A percentile compares a stretch with the other conserved stretches of the same genome.
Conservation (phyloP, 1,284 basidiomycete species). For the Mycosarcoma maydis region DNA sequence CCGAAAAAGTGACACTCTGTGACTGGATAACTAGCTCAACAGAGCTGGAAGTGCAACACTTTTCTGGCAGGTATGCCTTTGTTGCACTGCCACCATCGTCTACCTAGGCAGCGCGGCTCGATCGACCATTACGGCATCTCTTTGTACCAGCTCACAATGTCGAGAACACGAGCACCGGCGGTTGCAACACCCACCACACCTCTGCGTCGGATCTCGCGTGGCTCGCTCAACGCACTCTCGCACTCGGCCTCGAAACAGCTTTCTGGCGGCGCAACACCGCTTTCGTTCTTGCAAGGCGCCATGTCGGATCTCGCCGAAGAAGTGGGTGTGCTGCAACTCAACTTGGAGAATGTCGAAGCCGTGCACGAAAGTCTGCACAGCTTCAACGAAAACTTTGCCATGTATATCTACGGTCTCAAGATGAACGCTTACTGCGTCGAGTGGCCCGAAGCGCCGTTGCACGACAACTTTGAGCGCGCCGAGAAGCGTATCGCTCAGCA, state of each 20-base stretch:
- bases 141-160: constrained; percentile 21
- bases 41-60: too few relatives aligned
- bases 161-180: constrained; percentile 20
- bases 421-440: constrained; percentile 93
- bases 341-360: constrained; percentile 77
- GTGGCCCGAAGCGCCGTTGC: constrained; percentile 76
- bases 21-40: too few relatives aligned
- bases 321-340: constrained; percentile 79
- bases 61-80: too few relatives aligned
- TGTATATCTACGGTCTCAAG: constrained; percentile 88
- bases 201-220: constrained; percentile 86
- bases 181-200: constrained; percentile 72
- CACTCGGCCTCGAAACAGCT: constrained; percentile 68
- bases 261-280: constrained; percentile 71
- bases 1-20: constrained; percentile 24
- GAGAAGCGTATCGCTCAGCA: constrained; percentile 50
- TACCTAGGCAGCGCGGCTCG: too few relatives aligned
- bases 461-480: constrained; percentile 58
- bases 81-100: constrained; percentile 4
- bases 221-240: constrained; percentile 84
- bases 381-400: constrained; percentile 93
- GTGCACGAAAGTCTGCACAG: constrained; percentile 80
- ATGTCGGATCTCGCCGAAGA: constrained; percentile 88
- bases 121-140: too few relatives aligned
- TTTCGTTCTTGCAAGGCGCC: constrained; percentile 85